These are phyloP conservation scores for Stereum hirsutum DNA, from an alignment of 1,284 basidiomycete species.

Conservation along the genomic window DNA sequence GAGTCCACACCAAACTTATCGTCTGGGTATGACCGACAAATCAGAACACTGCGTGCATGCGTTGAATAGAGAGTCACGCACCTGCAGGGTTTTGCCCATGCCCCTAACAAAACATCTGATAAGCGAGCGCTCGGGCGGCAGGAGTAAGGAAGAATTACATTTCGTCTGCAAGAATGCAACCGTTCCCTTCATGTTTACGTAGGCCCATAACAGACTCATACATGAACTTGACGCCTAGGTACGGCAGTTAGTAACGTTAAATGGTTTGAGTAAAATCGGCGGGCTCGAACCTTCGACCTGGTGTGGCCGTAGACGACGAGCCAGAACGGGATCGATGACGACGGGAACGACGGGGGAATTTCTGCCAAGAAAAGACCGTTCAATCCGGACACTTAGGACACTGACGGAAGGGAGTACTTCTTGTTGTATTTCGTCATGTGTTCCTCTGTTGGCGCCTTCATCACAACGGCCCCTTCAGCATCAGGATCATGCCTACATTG, in stretches of 20 bases:
- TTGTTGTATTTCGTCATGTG: slow-evolving; percentile 66
- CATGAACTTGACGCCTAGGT: slow-evolving; percentile 74
- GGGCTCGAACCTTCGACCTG: slow-evolving; percentile 90
- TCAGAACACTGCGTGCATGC: not conserved
- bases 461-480: slow-evolving; percentile 73
- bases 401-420: slow-evolving; percentile 35
- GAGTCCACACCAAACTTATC: slow-evolving; percentile 80
- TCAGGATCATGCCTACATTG: slow-evolving; percentile 72
- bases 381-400: not conserved
- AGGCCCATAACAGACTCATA: slow-evolving; percentile 97
- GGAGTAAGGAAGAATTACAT: slow-evolving; percentile 45
- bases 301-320: slow-evolving; percentile 76
- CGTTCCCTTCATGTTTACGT: slow-evolving; percentile 79
- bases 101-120: slow-evolving; percentile 48
- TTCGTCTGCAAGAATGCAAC: slow-evolving; percentile 96
- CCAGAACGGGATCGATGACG: slow-evolving; percentile 88
- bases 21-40: too few relatives aligned
- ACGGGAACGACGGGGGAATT: slow-evolving; percentile 68
- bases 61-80: slow-evolving; percentile 13
- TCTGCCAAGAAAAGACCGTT: slow-evolving; percentile 23
- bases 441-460: slow-evolving; percentile 70
- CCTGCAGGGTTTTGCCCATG: slow-evolving; percentile 88
- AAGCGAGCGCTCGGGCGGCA: not conserved
- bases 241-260: not conserved
- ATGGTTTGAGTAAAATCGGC: too few relatives aligned